Evolutionary conservation across 306 rosid species (phyloP).

Genomic region (Cercis canadensis): DNA sequence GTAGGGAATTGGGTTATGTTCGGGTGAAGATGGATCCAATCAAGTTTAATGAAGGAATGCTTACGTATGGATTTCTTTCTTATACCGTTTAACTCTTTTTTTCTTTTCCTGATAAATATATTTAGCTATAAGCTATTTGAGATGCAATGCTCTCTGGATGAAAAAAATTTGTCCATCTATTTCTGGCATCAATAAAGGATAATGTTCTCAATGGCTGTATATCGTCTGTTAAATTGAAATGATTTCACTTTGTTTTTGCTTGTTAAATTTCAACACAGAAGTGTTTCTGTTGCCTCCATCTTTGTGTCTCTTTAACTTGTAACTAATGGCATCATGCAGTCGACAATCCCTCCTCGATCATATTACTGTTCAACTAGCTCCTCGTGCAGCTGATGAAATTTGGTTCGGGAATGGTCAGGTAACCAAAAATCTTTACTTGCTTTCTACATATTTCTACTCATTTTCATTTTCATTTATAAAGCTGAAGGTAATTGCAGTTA

Average conservation of each 20-base stretch:
- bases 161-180: conserved; percentile 24
- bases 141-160: conserved; percentile 19
- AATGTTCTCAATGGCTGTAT: conserved; percentile 31
- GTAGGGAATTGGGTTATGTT: conserved; percentile 96
- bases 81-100: conserved; percentile 5
- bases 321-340: conserved; percentile 57
- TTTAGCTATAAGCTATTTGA: conserved; percentile 23
- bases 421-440: conserved; percentile 26
- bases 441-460: conserved; percentile 22
- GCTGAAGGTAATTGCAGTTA: conserved; percentile 6
- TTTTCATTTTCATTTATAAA: conserved; percentile 24
- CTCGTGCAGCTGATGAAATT: conserved; percentile 97
- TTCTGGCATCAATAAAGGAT: conserved; percentile 23
- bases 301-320: conserved; percentile 16
- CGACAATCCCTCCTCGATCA: conserved; percentile 91
- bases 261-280: conserved; percentile 16
- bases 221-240: conserved; percentile 19
- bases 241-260: conserved; percentile 29
- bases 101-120: conserved; percentile 7
- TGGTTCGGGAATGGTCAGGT: conserved; percentile 88
- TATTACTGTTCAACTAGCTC: conserved; percentile 95
- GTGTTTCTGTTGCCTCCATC: conserved; percentile 18
- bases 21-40: conserved; percentile 86
- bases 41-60: conserved; percentile 80
- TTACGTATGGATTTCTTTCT: conserved; percentile 67